These are phyloP conservation scores for Cinnamomum micranthum DNA, from an alignment of 164 flowering plant species.

Conservation along the genomic window DNA sequence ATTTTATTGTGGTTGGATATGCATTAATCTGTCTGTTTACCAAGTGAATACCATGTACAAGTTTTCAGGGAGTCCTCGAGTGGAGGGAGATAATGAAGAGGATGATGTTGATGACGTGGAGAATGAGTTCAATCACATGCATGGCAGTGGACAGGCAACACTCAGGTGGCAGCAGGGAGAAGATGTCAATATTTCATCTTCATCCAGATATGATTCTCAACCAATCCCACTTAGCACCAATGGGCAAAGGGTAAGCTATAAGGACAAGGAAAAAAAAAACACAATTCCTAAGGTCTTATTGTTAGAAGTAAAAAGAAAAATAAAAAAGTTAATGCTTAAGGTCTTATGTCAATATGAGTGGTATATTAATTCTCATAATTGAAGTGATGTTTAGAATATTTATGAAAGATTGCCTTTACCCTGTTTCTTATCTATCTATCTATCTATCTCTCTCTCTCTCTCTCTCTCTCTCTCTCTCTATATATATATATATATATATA, in stretches of 20 bases:
- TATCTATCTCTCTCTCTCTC: too few relatives aligned
- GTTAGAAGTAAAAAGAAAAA: too few relatives aligned
- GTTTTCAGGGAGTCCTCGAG: slow-evolving; percentile 86
- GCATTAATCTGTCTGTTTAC: background rate
- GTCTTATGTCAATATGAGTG: too few relatives aligned
- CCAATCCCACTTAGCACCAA: slow-evolving; percentile 87
- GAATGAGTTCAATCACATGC: slow-evolving; percentile 72
- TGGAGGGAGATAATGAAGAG: slow-evolving; percentile 97
- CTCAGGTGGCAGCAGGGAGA: slow-evolving; percentile 62
- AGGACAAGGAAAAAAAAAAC: too few relatives aligned
- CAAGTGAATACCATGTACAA: background rate
- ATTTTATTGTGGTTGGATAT: background rate
- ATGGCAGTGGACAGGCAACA: slow-evolving; percentile 44
- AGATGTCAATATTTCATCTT: slow-evolving; percentile 71
- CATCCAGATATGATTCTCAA: slow-evolving; percentile 75
- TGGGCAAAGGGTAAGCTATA: slow-evolving; percentile 61
- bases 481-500: too few relatives aligned
- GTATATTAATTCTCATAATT: too few relatives aligned
- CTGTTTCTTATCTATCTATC: too few relatives aligned
- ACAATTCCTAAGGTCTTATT: too few relatives aligned
- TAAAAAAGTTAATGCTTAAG: too few relatives aligned
- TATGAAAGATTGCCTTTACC: too few relatives aligned
- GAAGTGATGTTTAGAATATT: too few relatives aligned
- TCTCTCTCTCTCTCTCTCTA: too few relatives aligned
- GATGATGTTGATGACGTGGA: slow-evolving; percentile 93